Conservation (phyloP, 768 basidiomycete genomes). For the Tricholoma bakamatsutake region DNA sequence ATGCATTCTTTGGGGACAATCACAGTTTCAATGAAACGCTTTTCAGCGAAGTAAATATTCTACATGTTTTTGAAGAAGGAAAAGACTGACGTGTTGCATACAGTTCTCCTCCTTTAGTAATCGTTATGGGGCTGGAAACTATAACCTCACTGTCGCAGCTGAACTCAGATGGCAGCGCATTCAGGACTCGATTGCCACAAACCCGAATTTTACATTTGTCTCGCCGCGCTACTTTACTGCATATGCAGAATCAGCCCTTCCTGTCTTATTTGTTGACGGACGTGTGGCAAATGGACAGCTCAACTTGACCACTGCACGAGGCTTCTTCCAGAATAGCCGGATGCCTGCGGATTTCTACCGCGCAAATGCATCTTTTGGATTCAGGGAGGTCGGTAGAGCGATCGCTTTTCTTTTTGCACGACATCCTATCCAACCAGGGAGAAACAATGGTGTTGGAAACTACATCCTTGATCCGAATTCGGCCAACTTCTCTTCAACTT, state of each 20-base stretch:
- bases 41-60: too few species aligned
- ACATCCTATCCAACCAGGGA: conserved; percentile 16
- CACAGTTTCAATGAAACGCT: too few species aligned
- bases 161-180: too few species aligned
- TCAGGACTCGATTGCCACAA: background rate
- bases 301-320: conserved; percentile 16
- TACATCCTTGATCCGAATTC: conserved; percentile 17
- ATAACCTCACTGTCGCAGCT: conserved; percentile 13
- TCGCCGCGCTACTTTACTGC: conserved; percentile 22
- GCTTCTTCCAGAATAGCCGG: conserved; percentile 18
- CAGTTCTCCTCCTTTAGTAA: too few species aligned
- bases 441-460: conserved; percentile 15
- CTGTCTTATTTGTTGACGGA: conserved; percentile 21
- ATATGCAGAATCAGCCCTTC: conserved; percentile 19
- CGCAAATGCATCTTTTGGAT: conserved; percentile 9
- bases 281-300: conserved; percentile 17
- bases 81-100: too few species aligned
- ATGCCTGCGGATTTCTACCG: conserved; percentile 19
- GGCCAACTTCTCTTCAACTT: conserved; percentile 14
- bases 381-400: background rate
- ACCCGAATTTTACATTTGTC: conserved; percentile 15
- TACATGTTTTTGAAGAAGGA: too few species aligned
- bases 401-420: background rate
- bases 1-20: background rate
- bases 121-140: conserved; percentile 19